Evolutionary conservation across 2,329 filamentous ascomycete species (phyloP), one percentile per base, ranked within the genome.

Genomic region (Hirsutella thompsonii): DNA sequence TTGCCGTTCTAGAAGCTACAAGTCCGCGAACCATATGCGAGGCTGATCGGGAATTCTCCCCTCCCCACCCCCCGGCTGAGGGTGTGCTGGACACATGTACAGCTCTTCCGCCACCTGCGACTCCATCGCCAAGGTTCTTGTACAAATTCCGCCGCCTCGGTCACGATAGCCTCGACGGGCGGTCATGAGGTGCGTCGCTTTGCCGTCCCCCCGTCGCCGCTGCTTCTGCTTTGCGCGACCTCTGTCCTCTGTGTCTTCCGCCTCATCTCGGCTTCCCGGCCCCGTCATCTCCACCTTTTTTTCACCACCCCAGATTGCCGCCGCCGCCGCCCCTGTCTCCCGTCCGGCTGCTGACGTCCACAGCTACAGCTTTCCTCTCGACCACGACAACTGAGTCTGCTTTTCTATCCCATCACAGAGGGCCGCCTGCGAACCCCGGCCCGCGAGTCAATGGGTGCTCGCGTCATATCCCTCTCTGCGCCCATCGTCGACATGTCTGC

Each of bases 401-500:
- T 30, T 29, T 56, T 63, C 62, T n/a, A n/a, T 52, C 66, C 65
- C 55, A 60, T 63, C 56, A 26, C 23, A 26, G 23, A 26, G 23
- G 23, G 23, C 23, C 23, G 23, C 23, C 11, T 11, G 23, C 23
- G 23, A 26, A 6, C 23, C 11, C 61, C 63, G 52, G 58, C 54
- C 46, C 18, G 40, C 30, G 36, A 41, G 33, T 41, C 39, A 39
- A 42, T 44, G 39, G 64, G 66, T 53, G 60, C 65, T 50, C 70
- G 71, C 55, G 73, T 75, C 36, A 62, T 80, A 37, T 73, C 75
- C 40, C 74, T 78, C 48, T 63, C 71, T 45, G 67, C 68, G 42
- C 69, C 74, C 30, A 71, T 66, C 44, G 71, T 76, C 54, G 70
- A 73, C 56, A 75, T 72, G 62, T 76, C 76, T 47, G 67, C 72